Conservation (phyloP, 306 rosid genomes). For the Vigna nakashimae region DNA sequence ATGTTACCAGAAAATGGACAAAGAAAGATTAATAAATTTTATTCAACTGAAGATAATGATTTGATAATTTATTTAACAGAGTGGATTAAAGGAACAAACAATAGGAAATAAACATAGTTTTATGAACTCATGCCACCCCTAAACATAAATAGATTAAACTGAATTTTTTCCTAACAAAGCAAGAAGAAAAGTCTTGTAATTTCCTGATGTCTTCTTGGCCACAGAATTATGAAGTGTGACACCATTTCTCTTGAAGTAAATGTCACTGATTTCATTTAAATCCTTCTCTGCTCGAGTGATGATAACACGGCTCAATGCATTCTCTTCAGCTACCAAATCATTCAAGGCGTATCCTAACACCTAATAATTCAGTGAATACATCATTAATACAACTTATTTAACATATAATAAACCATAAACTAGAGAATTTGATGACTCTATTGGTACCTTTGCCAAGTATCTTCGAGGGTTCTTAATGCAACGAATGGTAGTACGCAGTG, state of each 20-base stretch:
- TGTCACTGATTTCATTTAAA: conserved; percentile 54
- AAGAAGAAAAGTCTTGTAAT: conserved; percentile 54
- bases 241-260: conserved; percentile 53
- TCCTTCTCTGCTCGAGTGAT: conserved; percentile 62
- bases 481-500: conserved; percentile 48
- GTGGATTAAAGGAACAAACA: too few relatives aligned
- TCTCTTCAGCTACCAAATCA: conserved; percentile 45
- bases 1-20: too few relatives aligned
- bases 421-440: background rate
- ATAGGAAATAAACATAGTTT: too few relatives aligned
- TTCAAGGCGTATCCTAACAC: conserved; percentile 50
- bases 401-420: background rate
- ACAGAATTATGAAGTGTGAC: conserved; percentile 43
- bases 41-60: too few relatives aligned
- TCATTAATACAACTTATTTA: background rate
- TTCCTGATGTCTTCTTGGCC: conserved; percentile 51
- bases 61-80: too few relatives aligned
- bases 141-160: conserved; percentile 11
- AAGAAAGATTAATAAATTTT: too few relatives aligned
- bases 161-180: conserved; percentile 39
- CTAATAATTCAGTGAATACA: conserved; percentile 32
- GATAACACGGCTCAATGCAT: conserved; percentile 61
- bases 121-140: background rate
- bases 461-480: conserved; percentile 56
- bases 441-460: conserved; percentile 58